A percentile compares a stretch with the other conserved stretches of the same genome.
phyloP scores from a whole-genome alignment of 768 basidiomycete species.

The Dioszegia hungarica region DNA sequence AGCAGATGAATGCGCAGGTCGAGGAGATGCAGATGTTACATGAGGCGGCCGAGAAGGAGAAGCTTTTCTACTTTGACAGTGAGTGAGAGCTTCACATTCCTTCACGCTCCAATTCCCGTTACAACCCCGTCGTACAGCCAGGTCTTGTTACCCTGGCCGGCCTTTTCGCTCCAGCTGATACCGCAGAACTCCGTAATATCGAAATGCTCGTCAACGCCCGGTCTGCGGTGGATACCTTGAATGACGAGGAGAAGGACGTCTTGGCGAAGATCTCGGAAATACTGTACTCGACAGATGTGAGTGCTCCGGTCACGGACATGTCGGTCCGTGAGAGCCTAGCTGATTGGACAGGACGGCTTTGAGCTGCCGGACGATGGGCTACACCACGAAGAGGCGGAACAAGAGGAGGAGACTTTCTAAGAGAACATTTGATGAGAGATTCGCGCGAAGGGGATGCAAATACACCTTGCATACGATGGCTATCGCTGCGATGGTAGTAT shows the following conservation, averaged over 20 bases:
- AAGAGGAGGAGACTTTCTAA: conserved; percentile 48
- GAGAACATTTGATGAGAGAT: too few species aligned
- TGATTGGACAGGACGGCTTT: conserved; percentile 4
- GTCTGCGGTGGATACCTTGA: conserved; percentile 59
- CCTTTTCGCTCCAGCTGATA: too few species aligned
- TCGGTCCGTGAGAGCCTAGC: too few species aligned
- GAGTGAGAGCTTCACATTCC: conserved; percentile 28
- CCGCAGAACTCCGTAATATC: conserved; percentile 77
- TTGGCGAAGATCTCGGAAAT: conserved; percentile 83
- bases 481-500: too few species aligned
- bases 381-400: conserved; percentile 4
- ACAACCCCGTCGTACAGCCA: too few species aligned
- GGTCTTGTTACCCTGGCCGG: too few species aligned
- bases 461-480: too few species aligned
- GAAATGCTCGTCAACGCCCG: conserved; percentile 88
- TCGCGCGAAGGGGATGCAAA: too few species aligned
- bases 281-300: conserved; percentile 88
- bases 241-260: conserved; percentile 49
- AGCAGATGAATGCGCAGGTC: conserved; percentile 68
- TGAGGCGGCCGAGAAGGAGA: conserved; percentile 91
- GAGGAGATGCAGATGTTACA: conserved; percentile 74
- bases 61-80: conserved; percentile 99
- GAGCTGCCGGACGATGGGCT: conserved; percentile 11
- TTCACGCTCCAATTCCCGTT: too few species aligned
- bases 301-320: conserved; percentile 18